Evolutionary conservation across 495 filamentous ascomycete species (phyloP), one percentile per base, ranked within the genome.

Genomic region (Friedmanniomyces endolithicus): DNA sequence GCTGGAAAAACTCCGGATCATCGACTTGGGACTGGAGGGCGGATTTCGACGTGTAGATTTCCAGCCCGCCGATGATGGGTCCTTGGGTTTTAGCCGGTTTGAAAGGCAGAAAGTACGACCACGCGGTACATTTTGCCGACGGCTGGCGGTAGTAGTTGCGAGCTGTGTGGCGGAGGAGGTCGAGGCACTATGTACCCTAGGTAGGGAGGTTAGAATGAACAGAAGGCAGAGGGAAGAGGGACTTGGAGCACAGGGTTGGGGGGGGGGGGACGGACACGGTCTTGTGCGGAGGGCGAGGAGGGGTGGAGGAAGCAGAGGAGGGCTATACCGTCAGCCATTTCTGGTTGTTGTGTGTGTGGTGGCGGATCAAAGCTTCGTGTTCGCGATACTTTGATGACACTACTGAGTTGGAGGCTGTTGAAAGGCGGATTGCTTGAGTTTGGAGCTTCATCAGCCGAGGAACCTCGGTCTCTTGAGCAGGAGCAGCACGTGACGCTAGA

Each of bases 101-200:
- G n/a, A 48, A 50, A 1, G 56, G 48, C 12, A 16, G 44, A 33
- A 52, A 52, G 52, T 59, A 59, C 1, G 51, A 50, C 57, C 57
- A 59, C 1, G 52, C 50, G 9, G 57, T 55, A 22, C 57, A 59
- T 12, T 59, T 44, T 4, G 57, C 43, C 0, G 8, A 4, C 1
- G 57, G 57, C 25, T n/a, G 31, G 12, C 31, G 57, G 46, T 59
- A 59, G 57, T 59, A 59, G 17, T 54, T 44, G 25, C 57, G 51
- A 4, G 57, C 57, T 39, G 43, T 17, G 14, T 24, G 27, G 24
- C 52, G 43, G 19, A 59, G 46, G n/a, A 58, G 40, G n/a, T 48
- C 39, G 11, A 58, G 56, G 34, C 56, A 58, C 56, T 58, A 49
- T 29, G 6, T 7, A 7, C 11, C 6, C 7, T 48, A 11, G 29